phyloP scores from a whole-genome alignment of 2,329 filamentous ascomycete species.

The Talaromyces sp. region DNA sequence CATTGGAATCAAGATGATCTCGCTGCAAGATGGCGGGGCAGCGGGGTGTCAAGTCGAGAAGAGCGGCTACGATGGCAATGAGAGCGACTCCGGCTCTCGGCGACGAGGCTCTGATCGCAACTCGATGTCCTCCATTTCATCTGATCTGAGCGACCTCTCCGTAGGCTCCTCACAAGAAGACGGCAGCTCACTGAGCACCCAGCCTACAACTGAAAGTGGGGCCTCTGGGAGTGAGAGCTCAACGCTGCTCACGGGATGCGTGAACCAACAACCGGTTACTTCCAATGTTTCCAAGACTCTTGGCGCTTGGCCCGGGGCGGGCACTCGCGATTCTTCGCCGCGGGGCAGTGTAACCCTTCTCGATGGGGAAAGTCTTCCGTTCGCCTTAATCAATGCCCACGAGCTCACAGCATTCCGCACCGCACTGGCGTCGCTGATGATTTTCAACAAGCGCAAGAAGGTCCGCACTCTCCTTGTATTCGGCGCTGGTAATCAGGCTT shows the following conservation, averaged over 20 bases:
- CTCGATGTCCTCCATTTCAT: slow-evolving; percentile 39
- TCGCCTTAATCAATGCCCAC: slow-evolving; percentile 67
- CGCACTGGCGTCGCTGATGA: slow-evolving; percentile 61
- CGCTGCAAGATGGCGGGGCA: slow-evolving; percentile 46
- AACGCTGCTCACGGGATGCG: slow-evolving; percentile 33
- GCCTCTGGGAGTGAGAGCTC: slow-evolving; percentile 30
- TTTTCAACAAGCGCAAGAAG: slow-evolving; percentile 66
- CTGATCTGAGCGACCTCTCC: slow-evolving; percentile 39
- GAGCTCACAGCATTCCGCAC: slow-evolving; percentile 72
- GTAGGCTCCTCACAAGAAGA: slow-evolving; percentile 37
- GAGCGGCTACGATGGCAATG: slow-evolving; percentile 18
- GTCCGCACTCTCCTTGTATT: slow-evolving; percentile 82
- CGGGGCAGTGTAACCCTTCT: slow-evolving; percentile 63
- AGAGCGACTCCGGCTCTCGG: slow-evolving; percentile 19
- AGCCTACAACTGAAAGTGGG: slow-evolving; percentile 16
- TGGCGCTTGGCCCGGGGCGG: slow-evolving; percentile 39
- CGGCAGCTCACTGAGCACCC: slow-evolving; percentile 21
- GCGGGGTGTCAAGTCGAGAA: slow-evolving; percentile 39
- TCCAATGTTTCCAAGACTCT: slow-evolving; percentile 31
- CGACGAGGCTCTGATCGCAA: slow-evolving; percentile 25
- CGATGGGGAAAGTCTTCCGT: slow-evolving; percentile 59
- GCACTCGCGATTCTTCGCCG: slow-evolving; percentile 50
- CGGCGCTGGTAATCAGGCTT: slow-evolving; percentile 85
- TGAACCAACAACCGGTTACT: slow-evolving; percentile 33
- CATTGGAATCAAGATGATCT: slow-evolving; percentile 68